Evolutionary conservation across 306 rosid genomes (phyloP).

Genomic region (Nissolia schottii): DNA sequence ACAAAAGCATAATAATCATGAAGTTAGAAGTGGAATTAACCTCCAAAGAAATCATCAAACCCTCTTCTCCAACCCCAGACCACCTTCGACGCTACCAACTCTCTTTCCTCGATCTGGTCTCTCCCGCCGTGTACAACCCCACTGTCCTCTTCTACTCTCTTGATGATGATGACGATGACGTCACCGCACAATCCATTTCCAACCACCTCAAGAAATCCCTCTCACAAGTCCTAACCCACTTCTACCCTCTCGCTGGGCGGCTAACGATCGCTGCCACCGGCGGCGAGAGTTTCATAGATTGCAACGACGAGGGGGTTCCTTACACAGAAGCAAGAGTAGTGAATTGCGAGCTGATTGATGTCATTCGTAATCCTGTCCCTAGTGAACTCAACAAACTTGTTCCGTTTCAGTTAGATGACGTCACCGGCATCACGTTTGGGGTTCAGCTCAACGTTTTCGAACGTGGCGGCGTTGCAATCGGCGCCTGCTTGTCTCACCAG

Average conservation of each 20-base stretch:
- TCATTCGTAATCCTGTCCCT: conserved; percentile 32
- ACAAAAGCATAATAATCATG: not conserved
- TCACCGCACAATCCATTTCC: conserved; percentile 3
- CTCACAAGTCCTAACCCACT: conserved; percentile 33
- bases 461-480: conserved; percentile 54
- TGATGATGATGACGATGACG: no score
- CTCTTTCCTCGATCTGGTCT: conserved; percentile 50
- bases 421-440: conserved; percentile 36
- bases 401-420: conserved; percentile 39
- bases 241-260: conserved; percentile 50
- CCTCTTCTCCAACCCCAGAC: conserved; percentile 37
- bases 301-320: conserved; percentile 51
- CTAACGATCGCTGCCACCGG: no score
- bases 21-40: conserved; percentile 19
- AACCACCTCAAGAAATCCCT: conserved; percentile 42
- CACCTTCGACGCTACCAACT: conserved; percentile 43
- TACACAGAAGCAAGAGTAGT: conserved; percentile 40
- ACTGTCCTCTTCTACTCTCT: conserved; percentile 28
- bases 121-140: conserved; percentile 39
- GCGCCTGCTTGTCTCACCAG: conserved; percentile 51
- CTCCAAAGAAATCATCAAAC: conserved; percentile 40
- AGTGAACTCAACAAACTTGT: conserved; percentile 38
- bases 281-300: conserved; percentile 20
- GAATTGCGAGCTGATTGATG: conserved; percentile 25
- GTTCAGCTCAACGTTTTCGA: conserved; percentile 51